Evolutionary conservation across 2,329 filamentous ascomycete species (phyloP), one percentile per base, ranked within the genome.

Genomic region (Hypoxylon sp.): DNA sequence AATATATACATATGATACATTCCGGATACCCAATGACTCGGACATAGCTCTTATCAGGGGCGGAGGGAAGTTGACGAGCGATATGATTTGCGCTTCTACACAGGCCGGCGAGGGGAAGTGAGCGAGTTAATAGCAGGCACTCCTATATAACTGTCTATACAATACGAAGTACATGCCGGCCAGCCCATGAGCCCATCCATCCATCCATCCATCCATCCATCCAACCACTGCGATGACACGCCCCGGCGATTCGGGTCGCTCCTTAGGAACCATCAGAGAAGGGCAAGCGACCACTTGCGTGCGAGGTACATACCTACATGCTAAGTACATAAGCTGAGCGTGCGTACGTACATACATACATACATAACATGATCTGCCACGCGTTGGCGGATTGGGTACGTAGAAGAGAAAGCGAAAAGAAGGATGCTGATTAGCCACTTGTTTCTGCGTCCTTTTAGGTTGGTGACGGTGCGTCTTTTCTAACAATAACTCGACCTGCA

Each of bases 181-280:
- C n/a, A n/a, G n/a, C n/a, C n/a, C n/a, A n/a, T n/a, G n/a, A n/a
- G n/a, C n/a, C n/a, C n/a, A n/a, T n/a, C n/a, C n/a, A n/a, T n/a
- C n/a, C n/a, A n/a, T n/a, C n/a, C n/a, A n/a, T n/a, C n/a, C n/a
- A n/a, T n/a, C n/a, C n/a, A n/a, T n/a, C n/a, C n/a, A n/a, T n/a
- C n/a, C n/a, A n/a, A n/a, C 24, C 13, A 20, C 24, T 9, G 35
- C 46, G 9, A 8, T 31, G 17, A 57, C 20, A 55, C 48, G 53
- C 53, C 43, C 60, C 60, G 29, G 50, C 53, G 40, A 60, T 52
- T 42, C 48, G 60, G 60, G 51, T 63, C 57, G 42, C 46, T 33
- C 50, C 49, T n/a, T 49, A 46, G 27, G 46, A n/a, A n/a, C 5
- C 31, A 40, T n/a, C 51, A 59, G 51, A 47, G 55, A 37, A 18